Base-by-base conservation (phyloP, 352 stramenopile genomes). In the Globisporangium acanthophoron region DNA sequence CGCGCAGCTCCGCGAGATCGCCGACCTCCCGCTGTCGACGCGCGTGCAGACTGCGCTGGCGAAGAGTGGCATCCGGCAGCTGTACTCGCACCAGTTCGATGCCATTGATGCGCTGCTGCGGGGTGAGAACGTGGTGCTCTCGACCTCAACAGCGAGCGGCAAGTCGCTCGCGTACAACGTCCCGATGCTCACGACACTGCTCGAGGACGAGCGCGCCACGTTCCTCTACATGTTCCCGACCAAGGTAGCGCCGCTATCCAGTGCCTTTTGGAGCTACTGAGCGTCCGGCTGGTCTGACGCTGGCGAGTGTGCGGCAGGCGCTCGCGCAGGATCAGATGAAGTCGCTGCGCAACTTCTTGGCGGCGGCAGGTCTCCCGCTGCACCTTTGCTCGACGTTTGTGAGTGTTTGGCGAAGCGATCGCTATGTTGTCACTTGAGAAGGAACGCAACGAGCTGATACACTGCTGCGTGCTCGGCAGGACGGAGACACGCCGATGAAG, bases 91-190 rank as follows among this genome's bases (percentile, higher is more conserved):
- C 71, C 96, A 95, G 58, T 85, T 82, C 51, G 69, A 76, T 1
- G 73, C 80, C 15, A 98, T 99, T 66, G 70, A 90, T 39, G 92
- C 96, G 5, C 79, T 94, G 6, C 58, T 89, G 39, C 56, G 73
- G 27, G 90, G 87, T 41, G 71, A 87, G 46, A 97, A 99, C 61
- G 96, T 97, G 6, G 80, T 97, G 47, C 75, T 99, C 29, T 97
- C 90, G 9, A 99, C 97, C 27, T 87, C 95, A 6, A 99, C 97
- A 13, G 96, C 96, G 15, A 97, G 83, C 45, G 97, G 97, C 3
- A 99, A 99, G 70, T 98, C 87, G 8, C 69, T 99, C n/a, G 94
- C 96, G 27, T 99, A 98, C 77, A 94, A 96, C 58, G 64, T 99
- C 6, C 96, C 96, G 12, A 96, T 98, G 61, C 66, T 99, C 24